Percentiles rank a stretch among this genome's conserved stretches.
These are phyloP conservation scores for Uromyces viciae-fabae DNA, from an alignment of 1,284 basidiomycete species.

Conservation along the genomic window DNA sequence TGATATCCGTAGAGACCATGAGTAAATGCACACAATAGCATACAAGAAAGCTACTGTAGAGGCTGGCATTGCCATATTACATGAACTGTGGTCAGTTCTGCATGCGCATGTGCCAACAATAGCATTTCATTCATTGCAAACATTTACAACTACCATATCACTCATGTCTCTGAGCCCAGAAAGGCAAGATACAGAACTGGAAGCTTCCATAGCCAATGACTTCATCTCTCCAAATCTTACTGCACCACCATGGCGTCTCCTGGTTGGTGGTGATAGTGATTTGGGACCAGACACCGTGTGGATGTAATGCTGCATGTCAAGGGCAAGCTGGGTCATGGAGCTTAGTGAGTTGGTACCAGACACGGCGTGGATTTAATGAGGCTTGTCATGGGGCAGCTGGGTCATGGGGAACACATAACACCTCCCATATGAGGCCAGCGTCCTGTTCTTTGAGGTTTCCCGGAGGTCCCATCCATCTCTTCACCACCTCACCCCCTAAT, in stretches of 20 bases:
- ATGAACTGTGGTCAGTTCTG: too few relatives aligned
- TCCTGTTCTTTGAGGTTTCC: neutral
- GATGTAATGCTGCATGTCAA: neutral
- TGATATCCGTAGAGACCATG: neutral
- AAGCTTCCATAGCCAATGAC: neutral
- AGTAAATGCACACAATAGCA: neutral
- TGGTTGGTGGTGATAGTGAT: neutral
- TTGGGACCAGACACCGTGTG: neutral
- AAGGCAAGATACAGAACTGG: neutral
- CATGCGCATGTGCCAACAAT: neutral
- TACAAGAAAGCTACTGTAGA: neutral
- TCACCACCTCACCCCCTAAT: neutral
- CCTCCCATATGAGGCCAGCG: neutral
- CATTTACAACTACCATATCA: neutral
- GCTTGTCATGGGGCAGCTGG: neutral
- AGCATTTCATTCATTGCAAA: neutral
- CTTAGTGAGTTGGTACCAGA: too few relatives aligned
- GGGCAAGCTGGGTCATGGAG: too few relatives aligned
- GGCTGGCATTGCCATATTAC: too few relatives aligned
- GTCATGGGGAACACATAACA: neutral
- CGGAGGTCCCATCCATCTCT: neutral
- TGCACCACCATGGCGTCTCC: neutral
- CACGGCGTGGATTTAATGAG: too few relatives aligned
- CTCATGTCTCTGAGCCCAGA: neutral
- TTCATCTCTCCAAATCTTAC: conserved; percentile 4